Percentiles rank a stretch among this genome's conserved stretches.
phyloP scores from a whole-genome alignment of 345 rosid species.

The Linum trigynum region DNA sequence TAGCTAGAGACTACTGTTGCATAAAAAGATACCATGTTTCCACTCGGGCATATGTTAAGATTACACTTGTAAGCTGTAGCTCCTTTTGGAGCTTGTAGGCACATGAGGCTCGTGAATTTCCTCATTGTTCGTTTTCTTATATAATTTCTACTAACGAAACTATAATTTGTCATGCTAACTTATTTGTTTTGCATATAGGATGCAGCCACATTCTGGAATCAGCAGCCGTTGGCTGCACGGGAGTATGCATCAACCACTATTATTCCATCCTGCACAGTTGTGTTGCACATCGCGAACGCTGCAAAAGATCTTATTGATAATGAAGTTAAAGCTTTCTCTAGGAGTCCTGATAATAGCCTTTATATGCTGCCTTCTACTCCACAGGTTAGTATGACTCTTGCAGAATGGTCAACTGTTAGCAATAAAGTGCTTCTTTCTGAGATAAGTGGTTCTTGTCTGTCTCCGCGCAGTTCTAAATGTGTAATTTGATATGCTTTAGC shows the following conservation, averaged over 20 bases:
- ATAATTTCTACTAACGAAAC: background rate
- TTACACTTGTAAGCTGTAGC: no score
- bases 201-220: conserved; percentile 82
- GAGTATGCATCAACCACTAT: conserved; percentile 78
- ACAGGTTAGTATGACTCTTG: conserved; percentile 47
- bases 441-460: background rate
- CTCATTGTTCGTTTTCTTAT: no score
- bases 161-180: background rate
- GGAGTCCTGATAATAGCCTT: conserved; percentile 74
- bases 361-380: conserved; percentile 93
- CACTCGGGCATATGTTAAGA: background rate
- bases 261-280: conserved; percentile 68
- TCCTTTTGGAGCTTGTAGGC: background rate
- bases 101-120: background rate
- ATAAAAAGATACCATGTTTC: background rate
- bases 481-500: no score
- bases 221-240: conserved; percentile 75
- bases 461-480: background rate
- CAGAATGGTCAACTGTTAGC: background rate
- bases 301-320: conserved; percentile 72
- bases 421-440: background rate
- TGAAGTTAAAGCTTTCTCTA: conserved; percentile 78
- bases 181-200: conserved; percentile 32
- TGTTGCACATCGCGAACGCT: conserved; percentile 55
- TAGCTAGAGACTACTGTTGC: background rate